These are phyloP conservation scores for Pseudocercospora fijiensis DNA, from an alignment of 2,329 filamentous ascomycete species.

Conservation along the genomic window DNA sequence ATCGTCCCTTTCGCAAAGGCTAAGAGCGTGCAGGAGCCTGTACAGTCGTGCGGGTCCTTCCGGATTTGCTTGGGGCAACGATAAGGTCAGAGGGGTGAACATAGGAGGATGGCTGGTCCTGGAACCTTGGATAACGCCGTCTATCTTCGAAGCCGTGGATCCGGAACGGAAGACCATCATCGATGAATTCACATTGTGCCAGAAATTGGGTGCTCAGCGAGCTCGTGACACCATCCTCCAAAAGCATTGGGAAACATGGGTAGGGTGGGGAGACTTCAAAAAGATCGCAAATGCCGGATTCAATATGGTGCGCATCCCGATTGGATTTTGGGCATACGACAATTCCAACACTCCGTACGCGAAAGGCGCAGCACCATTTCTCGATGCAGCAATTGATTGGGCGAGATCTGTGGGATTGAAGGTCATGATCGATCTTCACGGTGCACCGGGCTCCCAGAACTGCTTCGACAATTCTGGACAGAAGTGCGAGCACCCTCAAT, in stretches of 20 bases:
- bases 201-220: constrained; percentile 50
- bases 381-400: constrained; percentile 59
- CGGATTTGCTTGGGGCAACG: constrained; percentile 50
- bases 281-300: constrained; percentile 58
- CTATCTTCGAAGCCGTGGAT: constrained; percentile 48
- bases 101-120: constrained; percentile 54
- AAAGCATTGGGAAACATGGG: constrained; percentile 54
- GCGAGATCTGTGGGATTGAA: constrained; percentile 53
- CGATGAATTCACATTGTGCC: constrained; percentile 54
- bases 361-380: constrained; percentile 52
- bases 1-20: neutral
- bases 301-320: constrained; percentile 59
- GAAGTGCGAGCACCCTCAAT: constrained; percentile 43
- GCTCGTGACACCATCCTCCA: constrained; percentile 46
- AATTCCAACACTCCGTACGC: constrained; percentile 53
- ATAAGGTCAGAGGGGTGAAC: constrained; percentile 54
- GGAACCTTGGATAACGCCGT: constrained; percentile 57
- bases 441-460: constrained; percentile 57
- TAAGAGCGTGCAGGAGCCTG: constrained; percentile 21
- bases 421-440: constrained; percentile 61
- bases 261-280: constrained; percentile 54
- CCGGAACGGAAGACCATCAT: constrained; percentile 34
- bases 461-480: constrained; percentile 64
- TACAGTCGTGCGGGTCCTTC: constrained; percentile 29
- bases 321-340: constrained; percentile 61